Base-by-base conservation (phyloP, 495 filamentous ascomycete genomes). In the Penicillium angulare region DNA sequence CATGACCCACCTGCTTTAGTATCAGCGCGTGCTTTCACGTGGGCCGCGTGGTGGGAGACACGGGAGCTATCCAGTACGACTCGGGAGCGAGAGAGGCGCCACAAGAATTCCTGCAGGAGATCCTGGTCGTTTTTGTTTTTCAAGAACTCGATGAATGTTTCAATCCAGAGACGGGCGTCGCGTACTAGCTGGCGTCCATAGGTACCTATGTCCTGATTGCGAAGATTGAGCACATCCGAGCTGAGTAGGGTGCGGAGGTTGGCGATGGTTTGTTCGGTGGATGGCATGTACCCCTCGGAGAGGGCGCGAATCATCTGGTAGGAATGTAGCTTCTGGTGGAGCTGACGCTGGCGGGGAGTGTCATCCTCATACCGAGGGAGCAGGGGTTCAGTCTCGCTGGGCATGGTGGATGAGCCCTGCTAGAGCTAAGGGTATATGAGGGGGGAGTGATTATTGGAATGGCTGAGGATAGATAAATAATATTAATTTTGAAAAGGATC, bases 231-330 rank as follows among this genome's bases (percentile, higher is more conserved):
- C 16, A 95, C 54, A 57, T 92, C 87, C 8, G 87, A 81, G 23
- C 88, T 78, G 7, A 96, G 74, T 2, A 97, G 68, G 24, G 86
- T 90, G 29, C 91, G 84, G 1, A 97, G 77, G 59, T 95, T 93
- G 65, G 84, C 73, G 60, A 90, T 87, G 50, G 77, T 55, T 61
- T 97, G 92, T 55, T 95, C 89, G 7, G 86, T 96, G 2, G 87
- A 89, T 20, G 92, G 92, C 87, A 96, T 90, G 69, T 85, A 96
- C 1, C 92, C 92, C 54, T 90, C 83, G 13, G 81, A 80, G 13
- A 97, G 66, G 50, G 92, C 92, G 38, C 89, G 80, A 23, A 88
- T 53, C 89, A 95, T 93, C 73, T 95, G 90, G 64, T 96, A 96
- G 47, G 83, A 84, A 68, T 96, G 92, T 49, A 96, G 77, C 72